Percentiles rank a stretch among this genome's conserved stretches.
phyloP scores from a whole-genome alignment of 164 flowering plant genomes.

The Vitis rotundifolia region DNA sequence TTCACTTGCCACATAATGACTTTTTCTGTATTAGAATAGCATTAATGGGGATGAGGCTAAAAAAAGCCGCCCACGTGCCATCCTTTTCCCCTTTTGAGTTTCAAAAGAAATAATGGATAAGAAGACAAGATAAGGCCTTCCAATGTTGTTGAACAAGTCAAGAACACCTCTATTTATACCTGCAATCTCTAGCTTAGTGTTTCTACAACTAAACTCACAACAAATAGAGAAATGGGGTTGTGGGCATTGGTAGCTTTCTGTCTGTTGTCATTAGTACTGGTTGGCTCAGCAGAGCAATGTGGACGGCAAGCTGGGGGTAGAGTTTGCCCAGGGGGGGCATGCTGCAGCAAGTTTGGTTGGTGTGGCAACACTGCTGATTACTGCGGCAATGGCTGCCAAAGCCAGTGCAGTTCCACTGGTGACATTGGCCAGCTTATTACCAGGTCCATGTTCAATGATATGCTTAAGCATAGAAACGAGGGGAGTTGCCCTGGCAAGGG shows the following conservation, averaged over 20 bases:
- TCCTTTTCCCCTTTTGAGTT: too few relatives aligned
- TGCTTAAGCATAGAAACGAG: slow-evolving; percentile 10
- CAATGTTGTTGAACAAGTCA: too few relatives aligned
- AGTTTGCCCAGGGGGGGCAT: slow-evolving; percentile 27
- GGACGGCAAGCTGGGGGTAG: slow-evolving; percentile 38
- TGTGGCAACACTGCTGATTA: slow-evolving; percentile 28
- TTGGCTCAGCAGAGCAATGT: slow-evolving; percentile 30
- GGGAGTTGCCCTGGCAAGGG: background rate
- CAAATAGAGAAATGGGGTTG: background rate
- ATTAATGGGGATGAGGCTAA: too few relatives aligned
- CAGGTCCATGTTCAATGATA: slow-evolving; percentile 10
- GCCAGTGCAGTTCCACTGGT: slow-evolving; percentile 24
- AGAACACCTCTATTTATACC: too few relatives aligned
- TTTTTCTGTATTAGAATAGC: too few relatives aligned
- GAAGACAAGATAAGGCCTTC: too few relatives aligned
- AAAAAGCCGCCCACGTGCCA: too few relatives aligned
- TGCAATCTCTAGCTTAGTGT: too few relatives aligned
- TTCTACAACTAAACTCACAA: too few relatives aligned
- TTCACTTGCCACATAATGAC: too few relatives aligned
- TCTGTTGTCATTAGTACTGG: background rate
- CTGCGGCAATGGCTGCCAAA: slow-evolving; percentile 29
- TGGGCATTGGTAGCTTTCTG: background rate
- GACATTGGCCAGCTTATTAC: slow-evolving; percentile 22
- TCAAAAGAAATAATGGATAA: too few relatives aligned
- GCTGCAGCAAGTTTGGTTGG: slow-evolving; percentile 38